These are phyloP conservation scores for Senna siamea DNA, from an alignment of 306 rosid species.

Conservation along the genomic window DNA sequence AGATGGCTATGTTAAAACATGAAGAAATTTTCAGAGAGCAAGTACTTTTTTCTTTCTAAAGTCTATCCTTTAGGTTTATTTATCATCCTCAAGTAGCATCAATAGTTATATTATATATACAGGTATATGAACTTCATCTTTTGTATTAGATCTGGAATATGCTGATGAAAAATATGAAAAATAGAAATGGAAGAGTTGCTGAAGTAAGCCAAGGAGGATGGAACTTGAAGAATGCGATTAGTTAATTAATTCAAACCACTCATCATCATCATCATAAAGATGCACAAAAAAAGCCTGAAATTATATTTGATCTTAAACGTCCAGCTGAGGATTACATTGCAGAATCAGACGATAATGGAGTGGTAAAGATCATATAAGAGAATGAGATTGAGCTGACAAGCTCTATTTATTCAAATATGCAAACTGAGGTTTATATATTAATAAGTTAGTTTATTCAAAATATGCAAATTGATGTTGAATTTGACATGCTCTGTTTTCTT, in stretches of 20 bases:
- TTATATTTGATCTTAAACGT: constrained; percentile 67
- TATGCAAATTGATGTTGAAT: no score
- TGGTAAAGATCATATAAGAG: constrained; percentile 68
- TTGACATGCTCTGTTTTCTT: no score
- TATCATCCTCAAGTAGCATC: not conserved
- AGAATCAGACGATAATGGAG: constrained; percentile 52
- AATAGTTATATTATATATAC: constrained; percentile 10
- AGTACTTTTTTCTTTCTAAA: constrained; percentile 52
- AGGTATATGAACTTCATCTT: constrained; percentile 92
- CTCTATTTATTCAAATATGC: no score
- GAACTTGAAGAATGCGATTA: constrained; percentile 47
- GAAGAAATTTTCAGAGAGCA: constrained; percentile 92
- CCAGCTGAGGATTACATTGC: constrained; percentile 56
- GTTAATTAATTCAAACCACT: constrained; percentile 50
- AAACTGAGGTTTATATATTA: no score
- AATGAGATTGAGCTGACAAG: constrained; percentile 80
- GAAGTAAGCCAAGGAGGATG: no score
- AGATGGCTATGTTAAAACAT: constrained; percentile 87
- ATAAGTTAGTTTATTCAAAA: no score
- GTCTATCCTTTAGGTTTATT: not conserved
- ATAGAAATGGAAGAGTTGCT: no score
- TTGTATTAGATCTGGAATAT: constrained; percentile 78
- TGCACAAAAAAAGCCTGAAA: constrained; percentile 41
- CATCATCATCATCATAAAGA: constrained; percentile 29
- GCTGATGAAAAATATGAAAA: constrained; percentile 65